Evolutionary conservation across 176 grass and related monocot genomes (phyloP).

Genomic region (Raddia guianensis): DNA sequence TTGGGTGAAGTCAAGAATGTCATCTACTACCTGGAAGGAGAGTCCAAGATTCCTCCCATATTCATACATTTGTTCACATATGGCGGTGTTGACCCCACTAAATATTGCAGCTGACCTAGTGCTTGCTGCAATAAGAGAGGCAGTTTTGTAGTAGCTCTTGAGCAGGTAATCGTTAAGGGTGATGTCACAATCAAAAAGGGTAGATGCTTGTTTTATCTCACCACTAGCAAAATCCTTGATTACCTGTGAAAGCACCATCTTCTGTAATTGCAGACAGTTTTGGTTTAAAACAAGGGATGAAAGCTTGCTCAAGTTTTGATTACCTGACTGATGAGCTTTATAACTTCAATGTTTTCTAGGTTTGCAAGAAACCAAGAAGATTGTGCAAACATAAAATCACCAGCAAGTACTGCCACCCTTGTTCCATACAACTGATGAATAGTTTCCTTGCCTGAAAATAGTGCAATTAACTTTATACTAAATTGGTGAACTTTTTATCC

Average conservation of each 20-base stretch:
- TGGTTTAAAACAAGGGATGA: conserved; percentile 12
- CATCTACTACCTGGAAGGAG: conserved; percentile 84
- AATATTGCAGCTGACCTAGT: conserved; percentile 80
- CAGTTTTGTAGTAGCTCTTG: conserved; percentile 88
- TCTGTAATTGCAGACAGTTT: background rate
- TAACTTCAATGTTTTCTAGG: conserved; percentile 88
- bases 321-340: conserved; percentile 91
- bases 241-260: conserved; percentile 46
- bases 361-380: conserved; percentile 93
- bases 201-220: conserved; percentile 88
- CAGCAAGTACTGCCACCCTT: conserved; percentile 76
- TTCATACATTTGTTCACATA: conserved; percentile 76
- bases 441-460: conserved; percentile 66
- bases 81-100: conserved; percentile 39
- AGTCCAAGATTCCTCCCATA: conserved; percentile 76
- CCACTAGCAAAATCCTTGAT: conserved; percentile 92
- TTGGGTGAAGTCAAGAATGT: conserved; percentile 89
- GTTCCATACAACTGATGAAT: conserved; percentile 85
- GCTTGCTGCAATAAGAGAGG: conserved; percentile 76
- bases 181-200: conserved; percentile 65
- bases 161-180: conserved; percentile 80
- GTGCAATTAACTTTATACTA: conserved; percentile 2
- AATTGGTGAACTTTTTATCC: background rate
- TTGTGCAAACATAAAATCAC: conserved; percentile 92
- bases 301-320: background rate